Conservation (phyloP, 192 early-diverging fungal genomes). For the Jimgerdemannia lactiflua region DNA sequence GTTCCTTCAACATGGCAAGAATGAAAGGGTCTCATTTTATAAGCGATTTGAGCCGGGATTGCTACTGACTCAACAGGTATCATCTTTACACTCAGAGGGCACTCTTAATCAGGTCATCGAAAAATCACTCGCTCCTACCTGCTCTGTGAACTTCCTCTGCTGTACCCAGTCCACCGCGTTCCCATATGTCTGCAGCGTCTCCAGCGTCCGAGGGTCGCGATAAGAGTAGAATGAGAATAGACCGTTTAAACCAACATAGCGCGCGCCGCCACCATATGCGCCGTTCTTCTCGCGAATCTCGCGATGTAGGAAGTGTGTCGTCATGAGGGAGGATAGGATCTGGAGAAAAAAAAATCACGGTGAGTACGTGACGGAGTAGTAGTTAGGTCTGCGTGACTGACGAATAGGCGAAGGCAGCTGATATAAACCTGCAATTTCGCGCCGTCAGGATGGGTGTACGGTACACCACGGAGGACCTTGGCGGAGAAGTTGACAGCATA, state of each 20-base stretch:
- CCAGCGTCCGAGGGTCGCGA: constrained; percentile 79
- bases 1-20: constrained; percentile 44
- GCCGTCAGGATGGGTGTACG: constrained; percentile 82
- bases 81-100: no score
- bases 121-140: constrained; percentile 11
- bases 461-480: constrained; percentile 70
- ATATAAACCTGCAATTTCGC: constrained; percentile 63
- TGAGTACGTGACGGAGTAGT: neutral
- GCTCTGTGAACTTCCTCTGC: constrained; percentile 44
- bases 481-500: constrained; percentile 86
- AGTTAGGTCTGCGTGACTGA: neutral
- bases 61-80: no score
- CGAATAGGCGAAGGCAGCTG: neutral
- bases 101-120: no score
- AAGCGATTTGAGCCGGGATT: no score
- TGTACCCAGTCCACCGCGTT: constrained; percentile 65
- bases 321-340: constrained; percentile 79
- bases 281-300: constrained; percentile 97
- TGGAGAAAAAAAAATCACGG: constrained; percentile 15
- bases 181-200: constrained; percentile 72
- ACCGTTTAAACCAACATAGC: constrained; percentile 70
- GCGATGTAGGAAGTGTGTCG: constrained; percentile 86
- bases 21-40: no score
- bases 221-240: constrained; percentile 90
- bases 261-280: constrained; percentile 92